Conservation (phyloP, 805 yeast genomes). For the Hanseniaspora guilliermondii region DNA sequence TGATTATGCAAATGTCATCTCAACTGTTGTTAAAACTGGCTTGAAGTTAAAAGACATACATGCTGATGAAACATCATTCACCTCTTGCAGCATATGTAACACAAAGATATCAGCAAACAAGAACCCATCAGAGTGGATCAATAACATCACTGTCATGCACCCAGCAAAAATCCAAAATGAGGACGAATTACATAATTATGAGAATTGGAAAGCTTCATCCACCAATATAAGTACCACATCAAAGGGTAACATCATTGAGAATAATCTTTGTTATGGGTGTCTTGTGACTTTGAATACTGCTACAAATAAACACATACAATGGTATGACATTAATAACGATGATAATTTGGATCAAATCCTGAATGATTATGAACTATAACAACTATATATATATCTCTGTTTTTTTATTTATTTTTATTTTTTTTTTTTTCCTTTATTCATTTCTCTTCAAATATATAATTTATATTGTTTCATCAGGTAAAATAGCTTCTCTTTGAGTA, state of each 20-base stretch:
- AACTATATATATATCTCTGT: background rate
- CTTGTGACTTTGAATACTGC: slow-evolving; percentile 45
- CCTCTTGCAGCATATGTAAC: slow-evolving; percentile 46
- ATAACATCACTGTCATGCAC: slow-evolving; percentile 50
- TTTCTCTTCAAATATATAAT: background rate
- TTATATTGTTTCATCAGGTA: slow-evolving; percentile 15
- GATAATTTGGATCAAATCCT: slow-evolving; percentile 30
- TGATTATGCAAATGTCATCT: slow-evolving; percentile 76
- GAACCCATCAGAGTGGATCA: slow-evolving; percentile 55
- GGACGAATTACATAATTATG: slow-evolving; percentile 31
- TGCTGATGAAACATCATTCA: slow-evolving; percentile 13
- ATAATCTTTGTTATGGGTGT: slow-evolving; percentile 63
- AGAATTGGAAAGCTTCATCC: slow-evolving; percentile 23
- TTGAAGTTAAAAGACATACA: slow-evolving; percentile 52
- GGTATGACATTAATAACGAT: slow-evolving; percentile 26
- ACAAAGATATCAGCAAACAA: slow-evolving; percentile 23
- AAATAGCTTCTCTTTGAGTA: slow-evolving; percentile 19
- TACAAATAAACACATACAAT: slow-evolving; percentile 28
- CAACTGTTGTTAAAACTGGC: slow-evolving; percentile 86
- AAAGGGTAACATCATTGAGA: slow-evolving; percentile 17
- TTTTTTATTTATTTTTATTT: background rate
- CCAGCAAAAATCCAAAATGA: slow-evolving; percentile 38
- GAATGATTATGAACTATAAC: slow-evolving; percentile 38
- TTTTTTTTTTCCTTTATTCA: background rate
- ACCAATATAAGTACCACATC: slow-evolving; percentile 16